Base-by-base conservation (phyloP, 306 rosid genomes). In the Lupinus albus region DNA sequence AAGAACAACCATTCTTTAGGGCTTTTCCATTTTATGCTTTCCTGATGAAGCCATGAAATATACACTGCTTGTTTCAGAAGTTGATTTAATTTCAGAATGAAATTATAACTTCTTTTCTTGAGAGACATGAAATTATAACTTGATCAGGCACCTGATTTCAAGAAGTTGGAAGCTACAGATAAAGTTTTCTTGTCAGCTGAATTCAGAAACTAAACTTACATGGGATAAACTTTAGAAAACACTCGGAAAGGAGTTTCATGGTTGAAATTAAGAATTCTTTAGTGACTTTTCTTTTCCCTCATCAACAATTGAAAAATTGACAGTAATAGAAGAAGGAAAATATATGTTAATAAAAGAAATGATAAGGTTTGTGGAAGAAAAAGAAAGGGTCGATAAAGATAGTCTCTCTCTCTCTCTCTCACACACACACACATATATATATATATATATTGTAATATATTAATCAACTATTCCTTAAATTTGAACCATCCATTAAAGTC, bases 71-170 rank as follows among this genome's bases (percentile, higher is more conserved):
- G 67, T 71, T 71, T 35, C 62, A 41, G 50, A 48, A 35, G 56
- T 46, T 63, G 39, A 11, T 52, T 21, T 76, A 53, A 54, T 58
- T 69, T 42, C 36, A 15, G 50, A 54, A 62, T 69, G 70, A 68
- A 67, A 54, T 53, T 16, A 52, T 80, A 44, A 74, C 68, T 20
- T 61, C 71, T 57, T 8, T 25, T 25, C n/a, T 3, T 25, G 30
- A 25, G 4, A 25, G 30, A 25, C 30, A 25, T 25, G 30, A 25
- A 25, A 25, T 25, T 25, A 25, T 25, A 25, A 25, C 30, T 25
- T 25, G 66, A 67, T 73, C 77, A 71, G 63, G 76, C 84, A 74
- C 74, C 51, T 67, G 36, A 73, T 45, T 70, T 73, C 71, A 35
- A 16, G 58, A 18, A 56, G 63, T 67, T 76, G 78, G 72, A 38